A percentile compares a stretch with the other conserved stretches of the same genome.
These are phyloP conservation scores for Prunus campanulata DNA, from an alignment of 306 rosid species.

Conservation along the genomic window DNA sequence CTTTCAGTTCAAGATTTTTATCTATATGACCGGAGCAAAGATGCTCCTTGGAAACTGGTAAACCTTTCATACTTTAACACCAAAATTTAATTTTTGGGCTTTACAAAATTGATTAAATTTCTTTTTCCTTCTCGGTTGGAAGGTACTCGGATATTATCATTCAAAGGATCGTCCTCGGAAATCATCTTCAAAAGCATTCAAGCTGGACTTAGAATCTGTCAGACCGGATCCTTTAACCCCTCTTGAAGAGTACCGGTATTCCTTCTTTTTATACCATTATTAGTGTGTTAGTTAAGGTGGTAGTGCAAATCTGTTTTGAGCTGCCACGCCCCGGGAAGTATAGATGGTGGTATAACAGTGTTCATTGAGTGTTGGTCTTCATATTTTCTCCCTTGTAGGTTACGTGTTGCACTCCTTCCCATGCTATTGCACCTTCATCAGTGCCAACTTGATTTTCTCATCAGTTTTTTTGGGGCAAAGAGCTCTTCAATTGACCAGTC, in stretches of 20 bases:
- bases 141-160: constrained; percentile 82
- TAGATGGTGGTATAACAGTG: not conserved
- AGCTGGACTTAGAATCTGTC: constrained; percentile 89
- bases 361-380: constrained; percentile 6
- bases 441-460: constrained; percentile 78
- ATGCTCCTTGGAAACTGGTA: constrained; percentile 98
- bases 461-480: constrained; percentile 70
- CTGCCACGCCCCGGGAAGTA: not conserved
- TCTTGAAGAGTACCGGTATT: constrained; percentile 93
- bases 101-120: constrained; percentile 25
- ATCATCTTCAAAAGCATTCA: constrained; percentile 81
- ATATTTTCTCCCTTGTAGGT: constrained; percentile 41
- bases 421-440: constrained; percentile 77
- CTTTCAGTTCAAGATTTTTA: constrained; percentile 76
- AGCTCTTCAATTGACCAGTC: constrained; percentile 47
- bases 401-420: constrained; percentile 67
- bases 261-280: not conserved
- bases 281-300: not conserved
- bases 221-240: constrained; percentile 94
- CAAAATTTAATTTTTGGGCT: constrained; percentile 11
- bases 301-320: not conserved
- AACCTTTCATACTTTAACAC: constrained; percentile 14
- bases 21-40: constrained; percentile 70
- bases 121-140: constrained; percentile 30
- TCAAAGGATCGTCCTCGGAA: constrained; percentile 86